A percentile compares a stretch with the other conserved stretches of the same genome.
Evolutionary conservation across 495 filamentous ascomycete species (phyloP).

Genomic region (Tuber brumale): DNA sequence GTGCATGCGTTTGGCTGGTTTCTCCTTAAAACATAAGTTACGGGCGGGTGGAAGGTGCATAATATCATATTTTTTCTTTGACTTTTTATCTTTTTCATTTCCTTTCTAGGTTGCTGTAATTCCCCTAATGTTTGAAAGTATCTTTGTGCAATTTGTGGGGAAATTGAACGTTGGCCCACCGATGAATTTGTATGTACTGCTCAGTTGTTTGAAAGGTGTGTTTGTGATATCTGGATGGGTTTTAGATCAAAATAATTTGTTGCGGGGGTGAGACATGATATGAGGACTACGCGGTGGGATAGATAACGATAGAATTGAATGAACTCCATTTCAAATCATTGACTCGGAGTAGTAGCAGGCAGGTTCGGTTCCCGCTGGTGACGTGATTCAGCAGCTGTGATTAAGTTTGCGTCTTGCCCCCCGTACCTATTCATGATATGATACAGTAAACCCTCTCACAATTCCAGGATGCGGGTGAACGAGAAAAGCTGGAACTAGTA

Average conservation of each 20-base stretch:
- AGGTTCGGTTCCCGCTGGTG: not conserved
- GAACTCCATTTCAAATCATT: not conserved
- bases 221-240: not conserved
- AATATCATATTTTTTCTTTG: not conserved
- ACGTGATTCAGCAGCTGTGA: not conserved
- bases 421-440: not conserved
- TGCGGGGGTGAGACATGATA: not conserved
- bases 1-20: slow-evolving; percentile 2
- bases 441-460: too few relatives aligned
- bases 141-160: not conserved
- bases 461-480: too few relatives aligned
- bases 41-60: slow-evolving; percentile 3
- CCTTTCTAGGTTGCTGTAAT: not conserved
- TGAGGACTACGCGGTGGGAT: not conserved
- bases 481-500: too few relatives aligned
- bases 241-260: not conserved
- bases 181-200: not conserved
- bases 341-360: not conserved
- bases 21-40: not conserved
- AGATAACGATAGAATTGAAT: not conserved
- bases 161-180: not conserved
- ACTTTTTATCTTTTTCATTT: not conserved
- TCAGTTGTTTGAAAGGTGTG: not conserved
- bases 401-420: not conserved
- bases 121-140: not conserved